These are phyloP conservation scores for Neofusicoccum kwambonambiense DNA, from an alignment of 2,329 filamentous ascomycete species.

Conservation along the genomic window DNA sequence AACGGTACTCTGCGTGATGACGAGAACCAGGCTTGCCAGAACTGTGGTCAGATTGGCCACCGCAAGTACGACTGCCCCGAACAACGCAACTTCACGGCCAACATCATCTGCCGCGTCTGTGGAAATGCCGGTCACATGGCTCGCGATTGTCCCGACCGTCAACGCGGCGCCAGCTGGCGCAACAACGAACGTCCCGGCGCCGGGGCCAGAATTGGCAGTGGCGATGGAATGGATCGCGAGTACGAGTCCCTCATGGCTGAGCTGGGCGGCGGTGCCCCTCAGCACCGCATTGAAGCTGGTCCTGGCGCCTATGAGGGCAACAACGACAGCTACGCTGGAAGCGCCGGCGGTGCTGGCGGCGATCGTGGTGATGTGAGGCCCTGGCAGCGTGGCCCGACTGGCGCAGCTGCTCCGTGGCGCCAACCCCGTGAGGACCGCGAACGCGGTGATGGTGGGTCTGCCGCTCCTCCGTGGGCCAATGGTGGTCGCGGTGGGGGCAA, in stretches of 20 bases:
- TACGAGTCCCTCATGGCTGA: slow-evolving; percentile 99
- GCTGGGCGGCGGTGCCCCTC: slow-evolving; percentile 74
- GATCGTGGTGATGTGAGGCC: slow-evolving; percentile 67
- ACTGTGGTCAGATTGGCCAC: slow-evolving; percentile 97
- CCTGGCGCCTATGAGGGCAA: slow-evolving; percentile 59
- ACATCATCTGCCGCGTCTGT: slow-evolving; percentile 97
- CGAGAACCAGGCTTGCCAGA: slow-evolving; percentile 98
- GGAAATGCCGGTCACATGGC: slow-evolving; percentile 98
- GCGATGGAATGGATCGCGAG: slow-evolving; percentile 87
- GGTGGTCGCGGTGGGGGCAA: slow-evolving; percentile 30
- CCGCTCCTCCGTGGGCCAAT: slow-evolving; percentile 37
- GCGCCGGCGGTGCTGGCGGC: slow-evolving; percentile 21
- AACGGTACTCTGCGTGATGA: slow-evolving; percentile 99
- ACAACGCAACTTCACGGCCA: slow-evolving; percentile 97
- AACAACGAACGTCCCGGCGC: slow-evolving; percentile 59
- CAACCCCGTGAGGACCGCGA: slow-evolving; percentile 47
- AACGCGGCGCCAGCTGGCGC: slow-evolving; percentile 88
- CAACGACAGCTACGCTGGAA: slow-evolving; percentile 27
- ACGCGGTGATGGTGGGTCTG: slow-evolving; percentile 46
- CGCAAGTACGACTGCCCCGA: slow-evolving; percentile 98
- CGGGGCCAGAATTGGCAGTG: slow-evolving; percentile 62
- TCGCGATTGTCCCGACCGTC: slow-evolving; percentile 92
- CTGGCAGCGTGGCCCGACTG: slow-evolving; percentile 84
- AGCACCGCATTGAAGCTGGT: slow-evolving; percentile 82
- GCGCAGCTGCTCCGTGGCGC: slow-evolving; percentile 80